Conservation (phyloP, 805 yeast species). For the Candida manassasensis region DNA sequence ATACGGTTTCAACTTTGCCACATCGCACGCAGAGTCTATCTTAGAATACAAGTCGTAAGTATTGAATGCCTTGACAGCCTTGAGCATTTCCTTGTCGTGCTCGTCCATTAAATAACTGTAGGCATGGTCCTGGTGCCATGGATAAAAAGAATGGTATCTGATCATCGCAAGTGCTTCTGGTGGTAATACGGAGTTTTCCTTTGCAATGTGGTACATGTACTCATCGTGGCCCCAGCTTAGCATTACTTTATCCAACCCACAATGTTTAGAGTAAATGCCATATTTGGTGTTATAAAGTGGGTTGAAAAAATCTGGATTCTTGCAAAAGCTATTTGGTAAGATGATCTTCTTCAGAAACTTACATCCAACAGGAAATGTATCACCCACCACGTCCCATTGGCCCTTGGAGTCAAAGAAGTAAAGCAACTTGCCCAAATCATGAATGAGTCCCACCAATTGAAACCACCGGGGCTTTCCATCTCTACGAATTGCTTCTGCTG, state of each 20-base stretch:
- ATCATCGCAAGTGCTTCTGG: constrained; percentile 70
- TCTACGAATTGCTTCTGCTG: constrained; percentile 67
- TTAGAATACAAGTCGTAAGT: constrained; percentile 68
- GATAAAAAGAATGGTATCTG: constrained; percentile 69
- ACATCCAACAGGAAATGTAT: constrained; percentile 74
- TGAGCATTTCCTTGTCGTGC: constrained; percentile 54
- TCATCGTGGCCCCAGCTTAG: constrained; percentile 79
- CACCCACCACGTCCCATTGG: constrained; percentile 81
- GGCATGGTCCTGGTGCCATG: constrained; percentile 72
- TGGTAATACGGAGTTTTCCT: constrained; percentile 58
- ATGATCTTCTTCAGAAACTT: constrained; percentile 55
- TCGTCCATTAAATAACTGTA: constrained; percentile 61
- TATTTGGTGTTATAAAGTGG: constrained; percentile 62
- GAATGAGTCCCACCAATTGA: constrained; percentile 68
- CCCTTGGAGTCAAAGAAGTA: constrained; percentile 70
- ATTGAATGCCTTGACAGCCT: constrained; percentile 62
- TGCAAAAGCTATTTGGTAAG: constrained; percentile 53
- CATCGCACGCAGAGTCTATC: constrained; percentile 43
- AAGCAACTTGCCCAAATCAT: constrained; percentile 64
- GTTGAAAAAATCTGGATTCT: constrained; percentile 57
- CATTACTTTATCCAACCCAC: constrained; percentile 69
- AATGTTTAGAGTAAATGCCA: constrained; percentile 59
- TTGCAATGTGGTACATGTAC: constrained; percentile 70
- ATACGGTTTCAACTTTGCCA: constrained; percentile 51
- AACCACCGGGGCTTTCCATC: constrained; percentile 73